Percentiles rank a stretch among this genome's conserved stretches.
Conservation (phyloP, 2,329 filamentous ascomycete genomes). For the Lomentospora prolificans region DNA sequence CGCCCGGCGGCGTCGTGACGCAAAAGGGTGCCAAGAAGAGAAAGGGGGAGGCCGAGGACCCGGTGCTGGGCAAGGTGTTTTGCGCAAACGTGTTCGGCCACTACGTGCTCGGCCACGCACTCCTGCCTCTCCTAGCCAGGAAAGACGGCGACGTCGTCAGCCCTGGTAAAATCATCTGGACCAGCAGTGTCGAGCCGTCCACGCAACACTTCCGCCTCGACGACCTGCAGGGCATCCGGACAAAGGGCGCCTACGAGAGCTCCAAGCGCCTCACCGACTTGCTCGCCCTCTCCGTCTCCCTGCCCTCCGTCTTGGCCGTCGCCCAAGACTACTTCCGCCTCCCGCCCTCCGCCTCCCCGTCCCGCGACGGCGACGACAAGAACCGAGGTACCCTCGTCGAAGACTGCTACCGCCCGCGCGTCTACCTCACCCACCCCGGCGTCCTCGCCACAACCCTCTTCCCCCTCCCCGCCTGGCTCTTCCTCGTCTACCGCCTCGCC, state of each 20-base stretch:
- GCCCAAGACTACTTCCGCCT: conserved; percentile 11
- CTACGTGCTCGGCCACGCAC: conserved; percentile 75
- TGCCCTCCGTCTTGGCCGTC: conserved; percentile 44
- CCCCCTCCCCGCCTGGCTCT: conserved; percentile 59
- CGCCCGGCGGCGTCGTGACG: conserved; percentile 23
- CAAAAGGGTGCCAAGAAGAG: not conserved
- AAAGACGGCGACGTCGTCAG: conserved; percentile 24
- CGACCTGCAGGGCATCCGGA: conserved; percentile 67
- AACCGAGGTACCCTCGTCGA: conserved; percentile 14
- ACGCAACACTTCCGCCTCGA: conserved; percentile 43
- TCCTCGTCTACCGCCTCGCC: conserved; percentile 55
- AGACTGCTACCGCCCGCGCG: conserved; percentile 37
- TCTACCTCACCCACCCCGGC: conserved; percentile 79
- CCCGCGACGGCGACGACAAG: not conserved
- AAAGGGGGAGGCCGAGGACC: conserved; percentile 19
- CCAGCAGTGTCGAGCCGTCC: conserved; percentile 67
- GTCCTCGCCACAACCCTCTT: conserved; percentile 77
- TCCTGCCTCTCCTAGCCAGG: conserved; percentile 62
- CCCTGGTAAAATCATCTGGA: conserved; percentile 71
- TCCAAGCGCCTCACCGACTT: conserved; percentile 83
- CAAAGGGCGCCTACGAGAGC: conserved; percentile 65
- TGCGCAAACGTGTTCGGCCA: conserved; percentile 92
- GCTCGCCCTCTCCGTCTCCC: conserved; percentile 60
- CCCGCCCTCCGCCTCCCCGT: not conserved
- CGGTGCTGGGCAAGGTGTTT: conserved; percentile 70